Evolutionary conservation across 345 rosid genomes (phyloP), one percentile per base, ranked within the genome.

Genomic region (Linum trigynum): DNA sequence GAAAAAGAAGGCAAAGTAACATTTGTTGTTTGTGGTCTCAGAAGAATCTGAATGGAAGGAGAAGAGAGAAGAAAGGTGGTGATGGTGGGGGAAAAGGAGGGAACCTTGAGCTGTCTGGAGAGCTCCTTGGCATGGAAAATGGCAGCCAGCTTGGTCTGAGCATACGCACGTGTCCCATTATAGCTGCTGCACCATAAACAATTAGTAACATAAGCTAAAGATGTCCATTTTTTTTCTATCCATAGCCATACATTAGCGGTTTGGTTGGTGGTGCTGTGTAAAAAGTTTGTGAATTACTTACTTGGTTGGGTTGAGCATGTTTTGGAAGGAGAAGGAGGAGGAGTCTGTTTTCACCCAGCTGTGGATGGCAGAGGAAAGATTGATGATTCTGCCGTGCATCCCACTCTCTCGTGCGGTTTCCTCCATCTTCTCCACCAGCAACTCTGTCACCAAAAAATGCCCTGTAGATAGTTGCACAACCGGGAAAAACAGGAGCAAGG

Each of bases 351-450:
- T 92, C 32, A 88, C 89, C 98, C 98, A 92, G 71, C 71, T 74
- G 75, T 92, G 98, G 78, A 92, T 82, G 16, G 85, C 97, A 12
- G 98, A 92, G n/a, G 98, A 90, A 37, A 92, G 87, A 67, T 88
- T 84, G 64, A 92, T 82, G 72, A 92, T 88, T 77, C 92, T 79
- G 72, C 98, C 98, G 64, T 85, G 84, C 39, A 88, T 76, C 65
- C 92, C 91, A 45, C 83, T 82, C 64, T 75, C 69, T 5, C 64
- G 71, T 61, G 98, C 89, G 38, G 98, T 90, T 69, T 84, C 95
- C 74, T 86, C 68, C 97, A 92, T 88, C 65, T 82, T 92, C 73
- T 90, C 94, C 32, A 80, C 4, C 15, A 92, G 68, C 87, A 85
- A 45, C 59, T 92, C 97, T 38, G 98, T 88, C 84, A 92, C 42